These are phyloP conservation scores for Mortierella sp. DNA, from an alignment of 371 early-diverging fungal species.

Conservation along the genomic window DNA sequence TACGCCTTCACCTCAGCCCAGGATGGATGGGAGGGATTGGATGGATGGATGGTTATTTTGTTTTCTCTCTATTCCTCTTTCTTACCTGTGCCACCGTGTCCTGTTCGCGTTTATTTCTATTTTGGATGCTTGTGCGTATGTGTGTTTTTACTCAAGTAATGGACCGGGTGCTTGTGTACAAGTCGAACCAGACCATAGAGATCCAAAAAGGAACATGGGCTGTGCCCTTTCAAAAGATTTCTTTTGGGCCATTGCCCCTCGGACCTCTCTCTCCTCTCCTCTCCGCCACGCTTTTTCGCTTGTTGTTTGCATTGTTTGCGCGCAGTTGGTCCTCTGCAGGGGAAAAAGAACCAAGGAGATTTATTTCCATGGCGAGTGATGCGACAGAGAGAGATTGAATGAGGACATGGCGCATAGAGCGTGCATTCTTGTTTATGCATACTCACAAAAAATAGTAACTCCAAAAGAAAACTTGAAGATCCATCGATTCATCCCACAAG, in stretches of 20 bases:
- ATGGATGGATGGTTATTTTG: neutral
- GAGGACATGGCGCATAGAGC: neutral
- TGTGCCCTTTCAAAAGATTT: slow-evolving; percentile 25
- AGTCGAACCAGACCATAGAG: neutral
- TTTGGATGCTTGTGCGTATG: neutral
- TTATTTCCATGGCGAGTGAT: too few species aligned
- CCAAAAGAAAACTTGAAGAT: neutral
- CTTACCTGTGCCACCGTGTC: slow-evolving; percentile 5
- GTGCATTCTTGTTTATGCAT: neutral
- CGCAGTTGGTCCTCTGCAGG: neutral
- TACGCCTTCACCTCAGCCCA: slow-evolving; percentile 10
- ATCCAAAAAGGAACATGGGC: slow-evolving; percentile 17
- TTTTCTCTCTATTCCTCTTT: neutral
- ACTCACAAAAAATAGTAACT: neutral
- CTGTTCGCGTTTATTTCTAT: slow-evolving; percentile 1
- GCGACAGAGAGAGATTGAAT: neutral
- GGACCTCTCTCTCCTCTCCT: neutral
- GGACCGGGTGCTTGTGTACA: neutral
- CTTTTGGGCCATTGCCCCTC: slow-evolving; percentile 9
- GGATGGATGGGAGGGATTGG: neutral
- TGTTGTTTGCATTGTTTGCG: neutral
- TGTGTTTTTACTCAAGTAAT: neutral
- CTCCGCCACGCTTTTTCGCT: neutral
- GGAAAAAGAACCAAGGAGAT: neutral
- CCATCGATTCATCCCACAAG: slow-evolving; percentile 1